These are phyloP conservation scores for Chalara sp. DNA, from an alignment of 2,329 filamentous ascomycete genomes.

Conservation along the genomic window DNA sequence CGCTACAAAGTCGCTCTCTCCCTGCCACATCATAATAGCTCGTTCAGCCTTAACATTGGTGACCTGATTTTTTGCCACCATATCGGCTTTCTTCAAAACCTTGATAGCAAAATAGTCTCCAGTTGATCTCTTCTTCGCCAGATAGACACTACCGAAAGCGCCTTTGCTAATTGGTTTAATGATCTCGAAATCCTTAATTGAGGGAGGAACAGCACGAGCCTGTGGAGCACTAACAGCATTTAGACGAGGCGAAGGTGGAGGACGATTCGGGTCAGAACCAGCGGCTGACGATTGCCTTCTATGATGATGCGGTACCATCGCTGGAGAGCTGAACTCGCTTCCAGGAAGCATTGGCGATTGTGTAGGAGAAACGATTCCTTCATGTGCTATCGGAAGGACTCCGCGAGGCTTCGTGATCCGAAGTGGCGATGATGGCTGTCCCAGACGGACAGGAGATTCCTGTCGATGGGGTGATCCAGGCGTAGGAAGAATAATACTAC, in stretches of 20 bases:
- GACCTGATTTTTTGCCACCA: slow-evolving; percentile 99
- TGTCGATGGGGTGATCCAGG: slow-evolving; percentile 76
- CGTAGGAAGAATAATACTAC: slow-evolving; percentile 77
- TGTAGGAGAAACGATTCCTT: slow-evolving; percentile 73
- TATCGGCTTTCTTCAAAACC: slow-evolving; percentile 98
- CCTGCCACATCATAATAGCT: slow-evolving; percentile 99
- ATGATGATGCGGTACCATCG: slow-evolving; percentile 61
- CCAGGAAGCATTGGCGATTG: slow-evolving; percentile 80
- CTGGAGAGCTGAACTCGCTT: slow-evolving; percentile 74
- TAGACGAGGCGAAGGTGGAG: slow-evolving; percentile 77
- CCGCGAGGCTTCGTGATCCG: slow-evolving; percentile 73
- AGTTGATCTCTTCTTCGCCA: slow-evolving; percentile 97
- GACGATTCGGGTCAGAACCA: slow-evolving; percentile 59
- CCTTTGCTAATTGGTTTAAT: slow-evolving; percentile 99
- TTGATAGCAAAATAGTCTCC: slow-evolving; percentile 99
- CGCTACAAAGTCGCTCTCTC: slow-evolving; percentile 96
- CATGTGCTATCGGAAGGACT: slow-evolving; percentile 48
- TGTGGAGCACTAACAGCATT: slow-evolving; percentile 71
- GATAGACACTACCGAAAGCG: slow-evolving; percentile 93
- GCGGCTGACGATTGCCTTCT: slow-evolving; percentile 87
- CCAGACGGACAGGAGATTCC: slow-evolving; percentile 74
- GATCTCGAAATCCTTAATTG: slow-evolving; percentile 98
- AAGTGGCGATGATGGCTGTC: slow-evolving; percentile 76
- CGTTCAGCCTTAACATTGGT: slow-evolving; percentile 98
- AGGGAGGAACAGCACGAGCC: slow-evolving; percentile 82